A percentile compares a stretch with the other conserved stretches of the same genome.
phyloP scores from a whole-genome alignment of 805 yeast species.

The Yarrowia deformans region DNA sequence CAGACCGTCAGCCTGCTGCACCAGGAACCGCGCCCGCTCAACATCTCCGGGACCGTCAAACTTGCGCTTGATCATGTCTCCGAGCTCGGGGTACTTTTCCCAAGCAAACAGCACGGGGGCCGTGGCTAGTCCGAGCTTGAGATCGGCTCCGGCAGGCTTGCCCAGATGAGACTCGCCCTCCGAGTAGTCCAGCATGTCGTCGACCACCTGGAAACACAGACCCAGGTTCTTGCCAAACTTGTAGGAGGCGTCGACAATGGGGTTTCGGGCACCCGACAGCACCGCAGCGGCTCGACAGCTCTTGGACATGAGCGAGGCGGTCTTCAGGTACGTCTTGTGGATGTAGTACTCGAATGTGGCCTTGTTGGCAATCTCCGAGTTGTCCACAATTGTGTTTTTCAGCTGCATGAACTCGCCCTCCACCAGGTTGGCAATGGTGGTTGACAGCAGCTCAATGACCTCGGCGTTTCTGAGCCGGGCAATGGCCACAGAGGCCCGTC shows the following conservation, averaged over 20 bases:
- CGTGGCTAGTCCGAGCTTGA: conserved; percentile 92
- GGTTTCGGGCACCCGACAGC: conserved; percentile 79
- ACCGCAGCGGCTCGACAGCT: conserved; percentile 93
- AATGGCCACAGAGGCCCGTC: conserved; percentile 94
- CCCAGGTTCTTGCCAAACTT: conserved; percentile 93
- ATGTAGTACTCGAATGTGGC: conserved; percentile 92
- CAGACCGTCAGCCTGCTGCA: conserved; percentile 74
- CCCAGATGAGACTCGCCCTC: conserved; percentile 86
- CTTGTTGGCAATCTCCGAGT: conserved; percentile 58
- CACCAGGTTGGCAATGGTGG: conserved; percentile 94
- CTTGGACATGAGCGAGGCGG: conserved; percentile 93
- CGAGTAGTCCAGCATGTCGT: conserved; percentile 94
- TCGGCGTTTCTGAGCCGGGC: conserved; percentile 95
- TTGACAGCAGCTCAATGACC: conserved; percentile 92
- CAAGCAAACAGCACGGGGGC: conserved; percentile 97
- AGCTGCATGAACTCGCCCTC: conserved; percentile 99
- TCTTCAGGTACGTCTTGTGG: conserved; percentile 93
- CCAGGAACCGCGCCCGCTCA: conserved; percentile 78
- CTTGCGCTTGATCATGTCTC: conserved; percentile 82
- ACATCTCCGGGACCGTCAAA: conserved; percentile 84
- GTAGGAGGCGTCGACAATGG: conserved; percentile 83
- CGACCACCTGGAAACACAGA: conserved; percentile 93
- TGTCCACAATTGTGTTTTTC: conserved; percentile 79
- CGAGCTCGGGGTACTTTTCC: conserved; percentile 84
- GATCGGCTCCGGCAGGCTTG: conserved; percentile 95